Percentiles rank a stretch among this genome's conserved stretches.
These are phyloP conservation scores for Trametes hirsuta DNA, from an alignment of 1,284 basidiomycete species.

Conservation along the genomic window DNA sequence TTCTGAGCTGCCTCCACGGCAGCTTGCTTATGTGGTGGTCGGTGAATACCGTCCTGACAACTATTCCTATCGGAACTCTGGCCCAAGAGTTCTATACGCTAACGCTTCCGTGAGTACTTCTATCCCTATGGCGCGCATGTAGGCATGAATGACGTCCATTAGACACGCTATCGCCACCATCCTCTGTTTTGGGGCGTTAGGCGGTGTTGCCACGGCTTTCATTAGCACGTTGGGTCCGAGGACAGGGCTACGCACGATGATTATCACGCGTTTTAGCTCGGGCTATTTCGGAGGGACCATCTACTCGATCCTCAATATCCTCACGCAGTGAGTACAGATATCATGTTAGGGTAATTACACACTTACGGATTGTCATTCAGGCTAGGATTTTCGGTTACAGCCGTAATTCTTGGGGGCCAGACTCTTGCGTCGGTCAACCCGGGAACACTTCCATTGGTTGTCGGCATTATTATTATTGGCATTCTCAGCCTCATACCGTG, in stretches of 20 bases:
- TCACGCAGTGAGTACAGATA: slow-evolving; percentile 47
- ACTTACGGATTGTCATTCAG: slow-evolving; percentile 28
- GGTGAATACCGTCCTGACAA: slow-evolving; percentile 52
- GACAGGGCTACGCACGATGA: slow-evolving; percentile 66
- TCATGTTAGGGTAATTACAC: neutral
- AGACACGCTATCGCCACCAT: slow-evolving; percentile 49
- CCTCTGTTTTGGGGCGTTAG: slow-evolving; percentile 48
- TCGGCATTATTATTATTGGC: slow-evolving; percentile 49
- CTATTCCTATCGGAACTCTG: slow-evolving; percentile 61
- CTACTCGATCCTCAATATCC: slow-evolving; percentile 61
- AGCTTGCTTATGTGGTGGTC: slow-evolving; percentile 59
- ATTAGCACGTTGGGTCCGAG: slow-evolving; percentile 64
- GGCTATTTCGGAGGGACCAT: slow-evolving; percentile 60
- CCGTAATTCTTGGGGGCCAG: slow-evolving; percentile 53
- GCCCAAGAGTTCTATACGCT: slow-evolving; percentile 56
- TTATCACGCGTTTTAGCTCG: slow-evolving; percentile 56
- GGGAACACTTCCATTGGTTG: slow-evolving; percentile 46
- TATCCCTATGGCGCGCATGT: neutral
- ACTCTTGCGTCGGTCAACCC: slow-evolving; percentile 48
- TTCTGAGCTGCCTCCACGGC: neutral
- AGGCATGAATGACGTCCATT: neutral
- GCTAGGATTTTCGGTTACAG: slow-evolving; percentile 48
- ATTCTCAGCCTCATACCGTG: slow-evolving; percentile 50
- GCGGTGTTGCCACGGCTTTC: slow-evolving; percentile 47
- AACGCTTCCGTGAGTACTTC: slow-evolving; percentile 43